A percentile compares a stretch with the other conserved stretches of the same genome.
Evolutionary conservation across 2,329 filamentous ascomycete species (phyloP).

Genomic region (Ophiosphaerella narmari): DNA sequence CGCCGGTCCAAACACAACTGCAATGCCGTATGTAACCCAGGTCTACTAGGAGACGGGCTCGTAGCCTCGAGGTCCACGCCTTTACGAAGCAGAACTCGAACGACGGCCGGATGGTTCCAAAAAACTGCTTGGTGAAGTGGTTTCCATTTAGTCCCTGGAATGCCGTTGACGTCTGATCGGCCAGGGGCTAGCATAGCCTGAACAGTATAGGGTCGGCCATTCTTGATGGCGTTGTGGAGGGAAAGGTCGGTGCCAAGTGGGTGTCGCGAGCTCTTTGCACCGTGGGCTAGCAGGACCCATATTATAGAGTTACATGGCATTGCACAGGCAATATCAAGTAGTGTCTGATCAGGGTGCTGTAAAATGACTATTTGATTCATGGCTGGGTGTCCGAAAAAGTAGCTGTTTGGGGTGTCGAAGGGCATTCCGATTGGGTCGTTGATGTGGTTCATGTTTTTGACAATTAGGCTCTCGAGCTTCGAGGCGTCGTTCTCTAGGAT

Average conservation of each 20-base stretch:
- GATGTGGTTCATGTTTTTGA: conserved; percentile 27
- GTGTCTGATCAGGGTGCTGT: conserved; percentile 36
- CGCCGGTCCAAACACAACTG: conserved; percentile 35
- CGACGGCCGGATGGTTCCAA: conserved; percentile 37
- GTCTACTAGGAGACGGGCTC: conserved; percentile 9
- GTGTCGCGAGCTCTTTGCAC: conserved; percentile 36
- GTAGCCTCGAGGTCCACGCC: conserved; percentile 35
- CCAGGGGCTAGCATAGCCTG: conserved; percentile 28
- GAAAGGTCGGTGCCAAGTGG: conserved; percentile 40
- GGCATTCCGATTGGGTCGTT: conserved; percentile 38
- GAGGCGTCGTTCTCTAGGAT: conserved; percentile 29
- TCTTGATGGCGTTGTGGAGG: conserved; percentile 44
- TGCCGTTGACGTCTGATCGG: conserved; percentile 33
- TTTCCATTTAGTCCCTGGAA: conserved; percentile 30
- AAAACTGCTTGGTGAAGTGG: conserved; percentile 39
- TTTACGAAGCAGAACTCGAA: conserved; percentile 33
- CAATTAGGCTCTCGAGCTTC: conserved; percentile 32
- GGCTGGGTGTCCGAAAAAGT: conserved; percentile 33
- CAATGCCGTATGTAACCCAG: conserved; percentile 23
- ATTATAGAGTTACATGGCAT: conserved; percentile 32
- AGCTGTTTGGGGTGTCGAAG: conserved; percentile 26
- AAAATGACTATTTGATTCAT: conserved; percentile 32
- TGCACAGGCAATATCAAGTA: conserved; percentile 40
- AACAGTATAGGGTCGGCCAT: conserved; percentile 35
- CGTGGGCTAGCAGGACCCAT: conserved; percentile 34